Percentiles rank a stretch among this genome's conserved stretches.
Evolutionary conservation across 345 rosid genomes (phyloP).

Genomic region (Pugionium dolabratum): DNA sequence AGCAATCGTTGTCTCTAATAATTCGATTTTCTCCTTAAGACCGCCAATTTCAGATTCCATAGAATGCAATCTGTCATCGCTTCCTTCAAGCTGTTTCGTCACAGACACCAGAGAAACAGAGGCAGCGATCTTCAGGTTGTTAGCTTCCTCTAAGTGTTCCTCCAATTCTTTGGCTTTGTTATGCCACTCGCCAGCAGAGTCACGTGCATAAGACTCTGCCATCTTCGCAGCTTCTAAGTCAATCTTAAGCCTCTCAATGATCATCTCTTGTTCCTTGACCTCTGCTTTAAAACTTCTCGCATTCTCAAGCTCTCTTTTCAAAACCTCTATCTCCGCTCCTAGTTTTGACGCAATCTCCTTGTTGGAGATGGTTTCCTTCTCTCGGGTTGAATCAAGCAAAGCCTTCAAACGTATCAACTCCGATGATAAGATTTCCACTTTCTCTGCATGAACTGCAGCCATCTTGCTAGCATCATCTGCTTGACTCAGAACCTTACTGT

Average conservation of each 20-base stretch:
- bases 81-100: conserved; percentile 72
- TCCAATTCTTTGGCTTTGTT: conserved; percentile 57
- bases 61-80: conserved; percentile 60
- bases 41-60: conserved; percentile 58
- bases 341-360: conserved; percentile 55
- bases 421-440: conserved; percentile 68
- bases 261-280: conserved; percentile 59
- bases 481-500: conserved; percentile 69
- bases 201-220: conserved; percentile 80
- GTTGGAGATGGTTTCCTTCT: conserved; percentile 54
- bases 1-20: conserved; percentile 63
- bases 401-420: conserved; percentile 66
- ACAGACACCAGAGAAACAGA: conserved; percentile 71
- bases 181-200: conserved; percentile 67
- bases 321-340: conserved; percentile 52
- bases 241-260: conserved; percentile 68
- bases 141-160: conserved; percentile 58
- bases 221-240: conserved; percentile 79
- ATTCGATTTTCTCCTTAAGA: conserved; percentile 66
- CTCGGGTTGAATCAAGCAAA: conserved; percentile 70
- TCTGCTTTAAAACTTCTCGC: conserved; percentile 50
- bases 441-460: conserved; percentile 78
- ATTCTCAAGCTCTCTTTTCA: conserved; percentile 63
- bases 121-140: conserved; percentile 70
- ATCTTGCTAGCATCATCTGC: conserved; percentile 88